These are phyloP conservation scores for Daldinia loculata DNA, from an alignment of 495 filamentous ascomycete genomes.

Conservation along the genomic window DNA sequence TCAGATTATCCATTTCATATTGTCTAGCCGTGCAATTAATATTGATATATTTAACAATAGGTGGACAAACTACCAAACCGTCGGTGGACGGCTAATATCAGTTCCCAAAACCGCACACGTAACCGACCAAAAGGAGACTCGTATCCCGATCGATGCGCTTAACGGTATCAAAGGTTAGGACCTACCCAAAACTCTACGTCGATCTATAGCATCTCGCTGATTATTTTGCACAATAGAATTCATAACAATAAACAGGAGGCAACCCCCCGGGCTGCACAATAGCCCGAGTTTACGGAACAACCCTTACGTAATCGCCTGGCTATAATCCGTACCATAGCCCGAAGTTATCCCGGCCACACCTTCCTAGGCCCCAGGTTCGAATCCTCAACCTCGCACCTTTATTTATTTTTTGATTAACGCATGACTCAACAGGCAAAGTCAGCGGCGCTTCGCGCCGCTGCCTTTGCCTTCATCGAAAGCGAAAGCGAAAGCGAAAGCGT, in stretches of 20 bases:
- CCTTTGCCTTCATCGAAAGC: too few relatives aligned
- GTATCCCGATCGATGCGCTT: constrained; percentile 49
- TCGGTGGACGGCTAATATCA: constrained; percentile 32
- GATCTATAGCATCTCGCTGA: neutral
- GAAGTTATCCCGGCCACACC: too few relatives aligned
- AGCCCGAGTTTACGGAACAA: too few relatives aligned
- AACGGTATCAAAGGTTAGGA: constrained; percentile 41
- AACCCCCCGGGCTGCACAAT: too few relatives aligned
- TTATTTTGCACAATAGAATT: constrained; percentile 20
- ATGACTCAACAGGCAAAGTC: too few relatives aligned
- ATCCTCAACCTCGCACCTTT: too few relatives aligned
- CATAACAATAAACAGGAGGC: constrained; percentile 38
- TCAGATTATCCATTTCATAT: constrained; percentile 37
- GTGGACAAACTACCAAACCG: constrained; percentile 40
- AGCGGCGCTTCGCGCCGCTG: too few relatives aligned
- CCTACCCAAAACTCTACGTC: neutral
- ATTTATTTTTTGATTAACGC: too few relatives aligned
- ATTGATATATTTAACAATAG: constrained; percentile 7
- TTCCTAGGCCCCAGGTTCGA: too few relatives aligned
- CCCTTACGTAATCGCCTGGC: too few relatives aligned
- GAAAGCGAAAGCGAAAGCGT: too few relatives aligned
- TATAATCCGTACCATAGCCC: too few relatives aligned
- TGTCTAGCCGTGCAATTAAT: neutral
- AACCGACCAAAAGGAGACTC: constrained; percentile 45
- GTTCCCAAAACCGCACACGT: constrained; percentile 37